Conservation (phyloP, 2,329 filamentous ascomycete genomes). For the Hortaea werneckii region DNA sequence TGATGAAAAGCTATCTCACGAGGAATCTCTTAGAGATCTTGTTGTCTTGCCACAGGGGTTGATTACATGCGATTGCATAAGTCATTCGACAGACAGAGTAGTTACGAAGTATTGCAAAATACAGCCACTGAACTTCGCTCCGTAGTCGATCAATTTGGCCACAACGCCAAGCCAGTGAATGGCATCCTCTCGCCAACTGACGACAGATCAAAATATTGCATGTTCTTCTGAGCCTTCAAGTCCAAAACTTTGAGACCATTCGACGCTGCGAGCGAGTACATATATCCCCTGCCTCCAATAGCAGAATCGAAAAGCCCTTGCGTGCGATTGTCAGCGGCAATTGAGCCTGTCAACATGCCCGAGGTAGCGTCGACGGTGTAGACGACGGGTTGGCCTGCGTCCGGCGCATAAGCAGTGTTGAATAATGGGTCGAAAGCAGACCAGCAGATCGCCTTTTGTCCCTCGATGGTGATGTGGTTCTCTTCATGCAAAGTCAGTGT, state of each 20-base stretch:
- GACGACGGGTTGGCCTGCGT: slow-evolving; percentile 5
- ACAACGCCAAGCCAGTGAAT: slow-evolving; percentile 8
- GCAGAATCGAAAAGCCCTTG: slow-evolving; percentile 8
- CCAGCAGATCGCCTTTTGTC: slow-evolving; percentile 10
- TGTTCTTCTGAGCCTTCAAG: slow-evolving; percentile 5
- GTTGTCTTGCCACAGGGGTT: too few species aligned
- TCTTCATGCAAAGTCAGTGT: slow-evolving; percentile 3
- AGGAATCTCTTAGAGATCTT: too few species aligned
- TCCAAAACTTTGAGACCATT: slow-evolving; percentile 9
- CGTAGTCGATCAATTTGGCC: not conserved
- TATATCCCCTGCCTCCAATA: slow-evolving; percentile 3
- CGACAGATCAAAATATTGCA: slow-evolving; percentile 10
- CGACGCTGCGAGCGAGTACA: slow-evolving; percentile 7
- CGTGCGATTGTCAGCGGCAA: not conserved
- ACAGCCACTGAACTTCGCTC: too few species aligned
- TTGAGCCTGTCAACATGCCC: slow-evolving; percentile 3
- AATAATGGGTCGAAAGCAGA: slow-evolving; percentile 2
- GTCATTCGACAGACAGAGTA: too few species aligned
- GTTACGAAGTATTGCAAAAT: too few species aligned
- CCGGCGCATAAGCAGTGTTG: slow-evolving; percentile 7
- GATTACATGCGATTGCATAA: too few species aligned
- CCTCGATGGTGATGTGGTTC: slow-evolving; percentile 3
- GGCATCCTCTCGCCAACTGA: slow-evolving; percentile 4
- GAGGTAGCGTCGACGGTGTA: slow-evolving; percentile 5
- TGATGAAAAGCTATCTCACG: too few species aligned